Conservation (phyloP, 129 eudicot genomes). For the Mikania micrantha region DNA sequence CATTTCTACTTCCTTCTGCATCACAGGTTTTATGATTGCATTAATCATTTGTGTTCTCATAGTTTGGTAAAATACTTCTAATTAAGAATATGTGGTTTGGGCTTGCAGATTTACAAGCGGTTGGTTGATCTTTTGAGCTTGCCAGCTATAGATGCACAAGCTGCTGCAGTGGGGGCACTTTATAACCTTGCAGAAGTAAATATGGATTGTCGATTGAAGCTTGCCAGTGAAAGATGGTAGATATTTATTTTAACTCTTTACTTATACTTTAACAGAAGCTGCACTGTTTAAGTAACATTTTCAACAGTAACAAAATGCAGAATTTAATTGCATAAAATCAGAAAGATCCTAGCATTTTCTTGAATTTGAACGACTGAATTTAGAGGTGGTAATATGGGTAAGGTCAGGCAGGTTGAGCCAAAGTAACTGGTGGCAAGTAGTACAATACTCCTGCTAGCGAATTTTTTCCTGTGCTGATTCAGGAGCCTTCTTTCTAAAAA, state of each 20-base stretch:
- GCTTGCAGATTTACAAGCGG: conserved; percentile 69
- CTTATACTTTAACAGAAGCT: not conserved
- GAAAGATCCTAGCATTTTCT: not conserved
- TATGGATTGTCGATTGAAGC: conserved; percentile 89
- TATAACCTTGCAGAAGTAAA: conserved; percentile 92
- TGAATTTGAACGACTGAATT: not conserved
- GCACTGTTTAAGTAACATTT: not conserved
- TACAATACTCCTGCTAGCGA: not conserved
- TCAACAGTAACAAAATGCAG: not conserved
- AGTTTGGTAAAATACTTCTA: not conserved
- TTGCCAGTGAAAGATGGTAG: conserved; percentile 95
- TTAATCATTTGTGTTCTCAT: not conserved
- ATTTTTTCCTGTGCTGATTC: not conserved
- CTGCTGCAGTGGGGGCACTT: conserved; percentile 96
- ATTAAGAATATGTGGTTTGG: not conserved
- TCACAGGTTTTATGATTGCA: conserved; percentile 53
- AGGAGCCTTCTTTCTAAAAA: not conserved
- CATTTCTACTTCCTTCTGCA: conserved; percentile 82
- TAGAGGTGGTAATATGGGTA: not conserved
- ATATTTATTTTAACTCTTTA: not conserved
- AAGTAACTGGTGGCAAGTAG: not conserved
- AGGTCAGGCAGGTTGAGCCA: not conserved
- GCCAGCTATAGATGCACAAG: conserved; percentile 90
- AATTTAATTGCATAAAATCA: not conserved
- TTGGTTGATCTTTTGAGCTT: conserved; percentile 88